These are phyloP conservation scores for Coprinellus aureogranulatus DNA, from an alignment of 768 basidiomycete genomes.

Conservation along the genomic window DNA sequence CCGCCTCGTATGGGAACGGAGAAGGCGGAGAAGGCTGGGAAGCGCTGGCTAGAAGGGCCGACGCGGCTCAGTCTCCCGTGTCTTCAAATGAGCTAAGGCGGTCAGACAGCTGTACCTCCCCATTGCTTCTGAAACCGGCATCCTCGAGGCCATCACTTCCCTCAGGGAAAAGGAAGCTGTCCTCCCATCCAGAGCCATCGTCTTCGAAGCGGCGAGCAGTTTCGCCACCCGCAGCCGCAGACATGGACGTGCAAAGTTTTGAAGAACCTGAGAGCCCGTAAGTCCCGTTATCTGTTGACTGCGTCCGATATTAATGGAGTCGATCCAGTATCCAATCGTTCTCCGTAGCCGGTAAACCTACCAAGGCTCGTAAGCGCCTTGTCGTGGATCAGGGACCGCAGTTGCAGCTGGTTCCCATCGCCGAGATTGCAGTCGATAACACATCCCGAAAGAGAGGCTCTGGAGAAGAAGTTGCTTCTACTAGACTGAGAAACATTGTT, in stretches of 20 bases:
- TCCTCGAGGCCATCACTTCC: neutral
- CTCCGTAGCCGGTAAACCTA: neutral
- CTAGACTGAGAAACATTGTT: neutral
- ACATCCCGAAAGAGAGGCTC: neutral
- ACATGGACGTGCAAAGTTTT: neutral
- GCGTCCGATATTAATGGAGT: neutral
- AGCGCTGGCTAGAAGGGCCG: no score
- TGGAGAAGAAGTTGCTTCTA: neutral
- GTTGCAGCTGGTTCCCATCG: neutral
- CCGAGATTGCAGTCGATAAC: neutral
- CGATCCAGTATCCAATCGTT: neutral
- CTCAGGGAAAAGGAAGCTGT: neutral
- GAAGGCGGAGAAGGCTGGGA: no score
- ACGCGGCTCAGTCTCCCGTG: no score
- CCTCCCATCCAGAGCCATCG: neutral
- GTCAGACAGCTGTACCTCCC: neutral
- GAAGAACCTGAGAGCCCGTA: conserved; percentile 2
- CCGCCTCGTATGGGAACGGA: no score
- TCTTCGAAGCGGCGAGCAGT: conserved; percentile 1
- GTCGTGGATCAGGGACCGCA: neutral
- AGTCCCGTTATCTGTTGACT: neutral
- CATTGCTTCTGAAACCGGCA: neutral
- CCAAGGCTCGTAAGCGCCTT: neutral
- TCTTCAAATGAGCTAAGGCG: no score
- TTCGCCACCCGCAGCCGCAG: conserved; percentile 2